A percentile compares a stretch with the other conserved stretches of the same genome.
These are phyloP conservation scores for Paecilomyces sp. DNA, from an alignment of 2,329 filamentous ascomycete genomes.

Conservation along the genomic window DNA sequence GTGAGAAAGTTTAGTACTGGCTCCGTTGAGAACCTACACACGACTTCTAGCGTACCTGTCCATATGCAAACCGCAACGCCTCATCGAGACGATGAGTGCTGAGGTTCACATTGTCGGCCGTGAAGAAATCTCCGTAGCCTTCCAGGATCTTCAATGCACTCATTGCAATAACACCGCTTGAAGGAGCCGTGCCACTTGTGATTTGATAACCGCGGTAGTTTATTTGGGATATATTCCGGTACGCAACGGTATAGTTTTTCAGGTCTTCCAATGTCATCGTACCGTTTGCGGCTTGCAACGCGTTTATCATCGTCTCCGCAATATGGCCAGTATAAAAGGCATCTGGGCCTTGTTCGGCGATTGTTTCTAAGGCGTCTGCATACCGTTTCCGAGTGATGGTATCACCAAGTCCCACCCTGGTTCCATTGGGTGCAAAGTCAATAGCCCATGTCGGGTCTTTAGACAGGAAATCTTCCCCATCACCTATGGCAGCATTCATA, in stretches of 20 bases:
- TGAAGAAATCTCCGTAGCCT: conserved; percentile 61
- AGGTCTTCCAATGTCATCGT: conserved; percentile 79
- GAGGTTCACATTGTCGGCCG: conserved; percentile 52
- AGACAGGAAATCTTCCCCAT: conserved; percentile 58
- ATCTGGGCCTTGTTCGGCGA: conserved; percentile 65
- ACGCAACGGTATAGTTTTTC: conserved; percentile 60
- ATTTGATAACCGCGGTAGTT: conserved; percentile 66
- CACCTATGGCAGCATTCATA: conserved; percentile 51
- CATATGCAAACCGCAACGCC: conserved; percentile 85
- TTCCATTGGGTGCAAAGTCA: conserved; percentile 83
- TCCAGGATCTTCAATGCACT: conserved; percentile 76
- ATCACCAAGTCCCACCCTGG: conserved; percentile 63
- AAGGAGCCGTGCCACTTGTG: conserved; percentile 60
- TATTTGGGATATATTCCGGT: conserved; percentile 57
- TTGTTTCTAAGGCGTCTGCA: conserved; percentile 68
- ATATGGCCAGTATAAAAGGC: conserved; percentile 69
- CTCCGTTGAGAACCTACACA: not conserved
- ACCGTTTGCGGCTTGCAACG: conserved; percentile 64
- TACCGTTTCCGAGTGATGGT: conserved; percentile 75
- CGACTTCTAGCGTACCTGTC: conserved; percentile 32
- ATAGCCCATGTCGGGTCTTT: conserved; percentile 73
- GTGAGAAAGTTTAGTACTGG: conserved; percentile 13
- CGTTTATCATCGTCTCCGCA: conserved; percentile 64
- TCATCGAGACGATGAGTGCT: conserved; percentile 79
- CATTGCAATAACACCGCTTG: conserved; percentile 68